phyloP scores from a whole-genome alignment of 1,139 yeast species.

The Hemisphaericaspora lyxosophila region DNA sequence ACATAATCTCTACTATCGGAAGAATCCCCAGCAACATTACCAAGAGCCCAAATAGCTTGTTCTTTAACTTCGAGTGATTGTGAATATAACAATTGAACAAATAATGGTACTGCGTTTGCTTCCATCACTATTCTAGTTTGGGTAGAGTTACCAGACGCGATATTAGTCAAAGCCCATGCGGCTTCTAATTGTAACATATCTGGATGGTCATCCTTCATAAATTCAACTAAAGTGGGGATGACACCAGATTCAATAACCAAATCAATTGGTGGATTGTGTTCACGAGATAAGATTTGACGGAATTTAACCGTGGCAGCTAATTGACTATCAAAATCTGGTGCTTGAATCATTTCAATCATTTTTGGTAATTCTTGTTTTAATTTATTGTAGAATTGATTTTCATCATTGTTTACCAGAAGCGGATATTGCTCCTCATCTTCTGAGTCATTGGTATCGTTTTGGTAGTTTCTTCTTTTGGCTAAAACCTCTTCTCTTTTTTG shows the following conservation, averaged over 20 bases:
- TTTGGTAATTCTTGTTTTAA: conserved; percentile 77
- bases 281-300: conserved; percentile 90
- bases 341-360: conserved; percentile 80
- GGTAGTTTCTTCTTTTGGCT: conserved; percentile 86
- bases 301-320: conserved; percentile 88
- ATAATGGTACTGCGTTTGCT: conserved; percentile 89
- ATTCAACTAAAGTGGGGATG: conserved; percentile 84
- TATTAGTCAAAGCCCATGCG: conserved; percentile 98
- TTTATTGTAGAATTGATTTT: conserved; percentile 52
- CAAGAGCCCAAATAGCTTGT: conserved; percentile 99
- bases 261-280: conserved; percentile 96
- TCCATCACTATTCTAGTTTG: conserved; percentile 91
- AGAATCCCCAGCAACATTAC: conserved; percentile 98
- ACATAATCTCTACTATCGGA: conserved; percentile 87
- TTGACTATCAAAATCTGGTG: conserved; percentile 77
- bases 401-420: conserved; percentile 40
- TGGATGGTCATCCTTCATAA: conserved; percentile 75
- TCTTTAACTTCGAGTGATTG: conserved; percentile 90
- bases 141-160: conserved; percentile 91
- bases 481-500: conserved; percentile 94
- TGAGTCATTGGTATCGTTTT: conserved; percentile 37
- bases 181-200: conserved; percentile 94
- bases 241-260: conserved; percentile 91
- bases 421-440: conserved; percentile 48
- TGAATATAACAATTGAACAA: conserved; percentile 78